Evolutionary conservation across 148 eudicot genomes (phyloP), one percentile per base, ranked within the genome.

Genomic region (Simmondsia chinensis): DNA sequence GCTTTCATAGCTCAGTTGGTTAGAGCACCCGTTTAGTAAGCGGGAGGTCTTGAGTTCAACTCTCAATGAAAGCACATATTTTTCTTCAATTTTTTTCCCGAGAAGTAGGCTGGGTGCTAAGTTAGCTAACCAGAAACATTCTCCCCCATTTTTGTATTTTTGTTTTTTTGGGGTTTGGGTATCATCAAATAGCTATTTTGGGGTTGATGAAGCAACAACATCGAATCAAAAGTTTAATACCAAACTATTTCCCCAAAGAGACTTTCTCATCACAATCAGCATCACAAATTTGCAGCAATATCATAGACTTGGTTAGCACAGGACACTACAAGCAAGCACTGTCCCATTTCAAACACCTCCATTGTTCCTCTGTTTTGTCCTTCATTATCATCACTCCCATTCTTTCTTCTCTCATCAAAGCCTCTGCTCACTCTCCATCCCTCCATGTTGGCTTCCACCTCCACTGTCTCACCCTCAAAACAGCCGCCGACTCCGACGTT

Each of bases 341-440:
- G 20, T 6, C 38, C n/a, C 59, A 62, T 40, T 70, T 61, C 65
- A 51, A 43, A 5, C 43, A 54, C 31, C 44, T 36, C 18, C 47
- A 46, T 29, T 56, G 64, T 22, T 32, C 46, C 9, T 30, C 17
- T 27, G 16, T 31, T 30, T 20, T 16, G 20, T 14, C 48, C 7
- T 6, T 17, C 44, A 37, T 39, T 67, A 59, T 32, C 56, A 19
- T 66, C 36, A 24, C 41, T 39, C 63, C 54, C 69, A 28, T 73
- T 39, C 65, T 73, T 50, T 76, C 76, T 26, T 73, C 75, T 18
- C 41, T 73, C 41, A 54, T 67, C 44, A 77, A 77, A 65, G 70
- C 69, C 6, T 69, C 61, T 29, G 55, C 59, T 11, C 45, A 48
- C 14, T 51, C 67, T 31, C 55, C 43, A 16, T 31, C 57, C 52